Evolutionary conservation across 805 yeast genomes (phyloP).

Genomic region (Myxozyma kluyveri): DNA sequence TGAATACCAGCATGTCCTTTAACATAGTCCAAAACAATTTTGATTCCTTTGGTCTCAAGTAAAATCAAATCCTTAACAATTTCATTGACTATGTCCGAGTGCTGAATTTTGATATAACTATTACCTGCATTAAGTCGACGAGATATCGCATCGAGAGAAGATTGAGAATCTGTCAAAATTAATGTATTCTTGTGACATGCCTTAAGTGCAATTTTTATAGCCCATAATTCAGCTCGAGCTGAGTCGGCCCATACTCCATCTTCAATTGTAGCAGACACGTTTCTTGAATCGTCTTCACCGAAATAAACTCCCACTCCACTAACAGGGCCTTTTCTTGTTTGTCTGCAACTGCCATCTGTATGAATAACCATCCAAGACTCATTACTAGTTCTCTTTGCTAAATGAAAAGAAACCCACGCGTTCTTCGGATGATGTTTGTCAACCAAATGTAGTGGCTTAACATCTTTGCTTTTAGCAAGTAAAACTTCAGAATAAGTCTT

Average conservation of each 20-base stretch:
- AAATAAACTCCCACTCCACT: neutral
- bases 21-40: constrained; percentile 52
- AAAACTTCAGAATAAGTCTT: too few relatives aligned
- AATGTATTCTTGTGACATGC: neutral
- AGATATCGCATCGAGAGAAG: too few relatives aligned
- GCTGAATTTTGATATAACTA: neutral
- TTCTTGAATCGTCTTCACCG: neutral
- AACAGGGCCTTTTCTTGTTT: too few relatives aligned
- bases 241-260: neutral
- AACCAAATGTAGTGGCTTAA: too few relatives aligned
- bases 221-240: neutral
- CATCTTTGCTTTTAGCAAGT: too few relatives aligned
- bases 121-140: neutral
- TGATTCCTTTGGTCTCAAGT: neutral
- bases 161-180: neutral
- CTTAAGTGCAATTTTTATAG: neutral
- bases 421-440: too few relatives aligned
- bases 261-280: neutral
- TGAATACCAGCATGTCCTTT: constrained; percentile 64
- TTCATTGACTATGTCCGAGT: neutral
- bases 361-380: too few relatives aligned
- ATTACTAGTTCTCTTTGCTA: too few relatives aligned
- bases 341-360: too few relatives aligned
- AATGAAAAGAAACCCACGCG: too few relatives aligned
- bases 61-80: neutral